A percentile compares a stretch with the other conserved stretches of the same genome.
Evolutionary conservation across 2,329 filamentous ascomycete species (phyloP).

Genomic region (Fusarium verrucosum): DNA sequence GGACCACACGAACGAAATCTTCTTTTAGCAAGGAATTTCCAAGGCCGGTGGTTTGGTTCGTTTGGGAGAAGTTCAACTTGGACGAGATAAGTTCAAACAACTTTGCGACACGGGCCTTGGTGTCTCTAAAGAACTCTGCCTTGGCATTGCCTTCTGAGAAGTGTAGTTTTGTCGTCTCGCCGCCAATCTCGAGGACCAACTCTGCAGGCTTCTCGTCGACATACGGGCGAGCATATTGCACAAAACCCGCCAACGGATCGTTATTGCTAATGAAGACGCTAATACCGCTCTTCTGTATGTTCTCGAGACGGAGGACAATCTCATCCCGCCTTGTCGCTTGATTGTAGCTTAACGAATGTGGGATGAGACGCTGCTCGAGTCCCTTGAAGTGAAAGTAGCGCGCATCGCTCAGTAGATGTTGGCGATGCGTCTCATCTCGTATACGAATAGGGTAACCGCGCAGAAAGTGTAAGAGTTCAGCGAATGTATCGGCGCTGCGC

Average conservation of each 20-base stretch:
- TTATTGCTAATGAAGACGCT: constrained; percentile 62
- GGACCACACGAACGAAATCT: constrained; percentile 71
- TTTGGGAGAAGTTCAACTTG: constrained; percentile 75
- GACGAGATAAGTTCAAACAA: constrained; percentile 83
- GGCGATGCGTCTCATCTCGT: constrained; percentile 77
- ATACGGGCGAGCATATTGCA: constrained; percentile 85
- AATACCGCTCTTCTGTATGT: constrained; percentile 88
- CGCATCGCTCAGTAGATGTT: constrained; percentile 82
- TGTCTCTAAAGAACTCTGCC: constrained; percentile 78
- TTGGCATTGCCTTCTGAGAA: constrained; percentile 53
- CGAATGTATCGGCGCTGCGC: constrained; percentile 83
- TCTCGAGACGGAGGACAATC: constrained; percentile 82
- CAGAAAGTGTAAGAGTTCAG: constrained; percentile 81
- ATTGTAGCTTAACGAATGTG: constrained; percentile 80
- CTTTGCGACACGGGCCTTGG: constrained; percentile 74
- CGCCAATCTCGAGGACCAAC: constrained; percentile 82
- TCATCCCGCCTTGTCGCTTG: constrained; percentile 73
- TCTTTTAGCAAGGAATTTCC: constrained; percentile 76
- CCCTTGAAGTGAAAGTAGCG: constrained; percentile 94
- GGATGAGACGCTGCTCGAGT: constrained; percentile 85
- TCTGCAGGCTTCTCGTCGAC: constrained; percentile 79
- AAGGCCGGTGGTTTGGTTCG: constrained; percentile 70
- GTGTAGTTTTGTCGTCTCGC: constrained; percentile 69
- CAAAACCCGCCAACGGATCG: constrained; percentile 58
- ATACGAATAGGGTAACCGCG: constrained; percentile 86